A percentile compares a stretch with the other conserved stretches of the same genome.
phyloP scores from a whole-genome alignment of 2,329 filamentous ascomycete genomes.

The Amphichorda felina region DNA sequence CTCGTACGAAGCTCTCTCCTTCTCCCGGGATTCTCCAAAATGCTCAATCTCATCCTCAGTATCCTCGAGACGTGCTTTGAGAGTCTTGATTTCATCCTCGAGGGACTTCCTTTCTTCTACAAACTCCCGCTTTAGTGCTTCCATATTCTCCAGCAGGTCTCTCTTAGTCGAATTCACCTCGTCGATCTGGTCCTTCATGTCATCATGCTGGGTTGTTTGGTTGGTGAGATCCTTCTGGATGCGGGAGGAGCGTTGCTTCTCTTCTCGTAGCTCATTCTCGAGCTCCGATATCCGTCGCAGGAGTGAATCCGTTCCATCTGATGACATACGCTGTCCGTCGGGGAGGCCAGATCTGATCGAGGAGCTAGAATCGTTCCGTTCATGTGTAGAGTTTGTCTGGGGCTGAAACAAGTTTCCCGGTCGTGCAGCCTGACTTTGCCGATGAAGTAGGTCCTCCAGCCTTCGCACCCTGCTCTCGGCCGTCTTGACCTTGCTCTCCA shows the following conservation, averaged over 20 bases:
- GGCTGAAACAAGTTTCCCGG: slow-evolving; percentile 44
- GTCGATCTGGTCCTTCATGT: slow-evolving; percentile 59
- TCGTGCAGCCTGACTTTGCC: slow-evolving; percentile 54
- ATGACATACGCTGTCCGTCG: slow-evolving; percentile 33
- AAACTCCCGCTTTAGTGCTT: slow-evolving; percentile 83
- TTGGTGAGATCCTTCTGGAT: slow-evolving; percentile 60
- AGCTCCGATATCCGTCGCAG: slow-evolving; percentile 45
- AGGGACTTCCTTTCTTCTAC: slow-evolving; percentile 72
- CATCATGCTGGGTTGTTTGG: slow-evolving; percentile 43
- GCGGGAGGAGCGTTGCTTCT: slow-evolving; percentile 54
- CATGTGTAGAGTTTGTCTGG: slow-evolving; percentile 28
- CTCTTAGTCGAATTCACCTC: slow-evolving; percentile 88
- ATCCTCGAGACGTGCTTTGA: slow-evolving; percentile 73
- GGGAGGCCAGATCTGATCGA: slow-evolving; percentile 31
- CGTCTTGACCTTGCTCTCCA: slow-evolving; percentile 66
- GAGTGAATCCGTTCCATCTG: slow-evolving; percentile 33
- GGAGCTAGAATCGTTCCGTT: slow-evolving; percentile 35
- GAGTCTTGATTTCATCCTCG: slow-evolving; percentile 65
- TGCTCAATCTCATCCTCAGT: slow-evolving; percentile 86
- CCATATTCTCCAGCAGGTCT: slow-evolving; percentile 89
- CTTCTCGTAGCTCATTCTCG: slow-evolving; percentile 65
- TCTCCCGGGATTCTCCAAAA: slow-evolving; percentile 69
- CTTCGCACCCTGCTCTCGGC: slow-evolving; percentile 83
- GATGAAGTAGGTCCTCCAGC: slow-evolving; percentile 83
- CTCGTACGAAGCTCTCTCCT: slow-evolving; percentile 62